Evolutionary conservation across 768 basidiomycete genomes (phyloP).

Genomic region (Boletus patriciae): DNA sequence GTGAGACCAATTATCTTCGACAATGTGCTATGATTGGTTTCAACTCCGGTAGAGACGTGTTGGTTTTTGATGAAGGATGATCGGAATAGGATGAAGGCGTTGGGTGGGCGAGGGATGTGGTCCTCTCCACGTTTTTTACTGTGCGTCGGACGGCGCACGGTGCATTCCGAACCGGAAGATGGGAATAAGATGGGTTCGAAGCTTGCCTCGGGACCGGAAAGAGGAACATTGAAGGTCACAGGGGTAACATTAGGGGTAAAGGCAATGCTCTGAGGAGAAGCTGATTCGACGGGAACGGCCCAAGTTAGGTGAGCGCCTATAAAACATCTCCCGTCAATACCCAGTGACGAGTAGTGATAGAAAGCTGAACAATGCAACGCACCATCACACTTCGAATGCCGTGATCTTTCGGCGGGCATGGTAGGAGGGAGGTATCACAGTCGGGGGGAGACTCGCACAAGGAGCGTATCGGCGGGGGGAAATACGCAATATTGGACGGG

Average conservation of each 20-base stretch:
- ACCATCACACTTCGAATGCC: conserved; percentile 38
- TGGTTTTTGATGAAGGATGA: conserved; percentile 79
- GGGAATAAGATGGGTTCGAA: conserved; percentile 61
- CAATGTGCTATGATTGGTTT: conserved; percentile 80
- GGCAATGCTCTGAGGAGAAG: conserved; percentile 42
- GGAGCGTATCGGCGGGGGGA: conserved; percentile 25
- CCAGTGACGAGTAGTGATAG: not conserved
- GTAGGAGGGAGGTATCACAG: conserved; percentile 27
- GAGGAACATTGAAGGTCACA: conserved; percentile 53
- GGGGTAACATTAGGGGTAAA: conserved; percentile 63
- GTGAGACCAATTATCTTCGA: conserved; percentile 85
- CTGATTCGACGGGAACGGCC: conserved; percentile 44
- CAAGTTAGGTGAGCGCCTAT: conserved; percentile 47
- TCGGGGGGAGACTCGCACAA: conserved; percentile 11
- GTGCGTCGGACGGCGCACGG: conserved; percentile 51
- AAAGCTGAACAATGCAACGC: conserved; percentile 12
- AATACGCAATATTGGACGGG: conserved; percentile 22
- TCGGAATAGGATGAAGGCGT: conserved; percentile 86
- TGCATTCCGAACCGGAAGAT: conserved; percentile 35
- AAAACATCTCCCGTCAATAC: conserved; percentile 14
- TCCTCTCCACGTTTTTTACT: conserved; percentile 70
- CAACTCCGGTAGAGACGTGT: conserved; percentile 73
- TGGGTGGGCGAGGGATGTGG: conserved; percentile 81
- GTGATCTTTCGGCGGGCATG: conserved; percentile 53
- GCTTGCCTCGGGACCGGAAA: conserved; percentile 35